Conservation (phyloP, 2,329 filamentous ascomycete genomes). For the Lasiodiplodia hormozganensis region DNA sequence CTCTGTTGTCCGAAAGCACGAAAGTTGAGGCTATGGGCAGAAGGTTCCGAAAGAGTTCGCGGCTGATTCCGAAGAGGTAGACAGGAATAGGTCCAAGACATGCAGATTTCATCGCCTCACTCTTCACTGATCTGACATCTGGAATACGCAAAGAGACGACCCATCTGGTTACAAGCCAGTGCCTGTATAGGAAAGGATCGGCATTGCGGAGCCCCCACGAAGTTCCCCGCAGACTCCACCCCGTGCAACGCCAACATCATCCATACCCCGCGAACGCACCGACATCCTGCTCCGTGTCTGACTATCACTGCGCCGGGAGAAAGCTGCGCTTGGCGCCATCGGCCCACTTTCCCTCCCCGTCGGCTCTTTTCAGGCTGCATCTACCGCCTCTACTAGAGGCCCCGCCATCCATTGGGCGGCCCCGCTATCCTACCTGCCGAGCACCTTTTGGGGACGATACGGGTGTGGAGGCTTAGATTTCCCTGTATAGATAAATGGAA, state of each 20-base stretch:
- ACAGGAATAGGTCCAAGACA: neutral
- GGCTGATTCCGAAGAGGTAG: neutral
- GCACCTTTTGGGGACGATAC: neutral
- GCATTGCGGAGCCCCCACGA: neutral
- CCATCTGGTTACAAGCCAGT: neutral
- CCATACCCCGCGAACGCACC: neutral
- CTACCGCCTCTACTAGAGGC: neutral
- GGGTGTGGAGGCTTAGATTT: neutral
- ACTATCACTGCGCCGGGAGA: neutral
- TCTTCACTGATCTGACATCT: neutral
- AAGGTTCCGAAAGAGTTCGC: neutral
- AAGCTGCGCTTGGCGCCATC: neutral
- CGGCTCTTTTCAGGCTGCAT: neutral
- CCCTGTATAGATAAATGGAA: neutral
- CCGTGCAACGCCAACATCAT: neutral
- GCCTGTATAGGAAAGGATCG: slow-evolving; percentile 1
- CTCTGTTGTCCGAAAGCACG: neutral
- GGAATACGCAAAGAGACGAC: neutral
- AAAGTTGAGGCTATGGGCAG: neutral
- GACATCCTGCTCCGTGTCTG: neutral
- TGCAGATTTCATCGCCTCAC: neutral
- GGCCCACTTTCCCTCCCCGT: neutral
- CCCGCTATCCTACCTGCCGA: slow-evolving; percentile 9
- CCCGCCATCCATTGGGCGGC: neutral
- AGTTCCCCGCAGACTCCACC: slow-evolving; percentile 5